Base-by-base conservation (phyloP, 108 stramenopile genomes). In the Nannochloropsis salina region DNA sequence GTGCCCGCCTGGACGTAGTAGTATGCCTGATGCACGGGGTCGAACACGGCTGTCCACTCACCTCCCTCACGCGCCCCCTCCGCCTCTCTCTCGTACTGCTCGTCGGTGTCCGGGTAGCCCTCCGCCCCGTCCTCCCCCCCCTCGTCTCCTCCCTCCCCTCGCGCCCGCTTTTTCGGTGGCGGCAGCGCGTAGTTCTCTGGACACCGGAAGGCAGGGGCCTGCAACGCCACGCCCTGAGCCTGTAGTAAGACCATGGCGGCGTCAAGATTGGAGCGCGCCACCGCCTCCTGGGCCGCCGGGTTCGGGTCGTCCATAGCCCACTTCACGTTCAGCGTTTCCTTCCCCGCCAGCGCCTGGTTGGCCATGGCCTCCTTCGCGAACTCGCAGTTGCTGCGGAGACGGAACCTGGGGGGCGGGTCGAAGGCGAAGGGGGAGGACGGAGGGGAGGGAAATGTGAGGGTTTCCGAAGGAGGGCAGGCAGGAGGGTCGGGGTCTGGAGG, bases 21-120 rank as follows among this genome's bases (percentile, higher is more conserved):
- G 3, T 83, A 51, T 21, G 85, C 47, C 2, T 94, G 93, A 31
- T 91, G 85, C 9, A 85, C n/a, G 43, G 86, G 80, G 87, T 95
- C 94, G 2, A 89, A 43, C 21, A 86, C 61, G 80, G 93, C 92
- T 2, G 86, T 85, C 95, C 95, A 95, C 8, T 90, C 92, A 3
- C 87, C 90, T 18, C 83, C 51, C 21, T 2, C 44, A 6, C 47
- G 2, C 31, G 2, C 2, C 12, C 43, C 11, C 21, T 80, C 43
- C 4, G 2, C 22, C 79, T 80, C 80, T 80, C 79, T 80, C 22
- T 42, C 80, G 74, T 45, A 88, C 84, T 88, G 87, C 21, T 8
- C 43, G 10, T 88, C 84, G 42, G 87, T 88, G 80, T 88, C 82
- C 9, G 87, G 87, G 47, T 88, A 88, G 6, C 51, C 84, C 41